Conservation (phyloP, 352 stramenopile genomes). For the Pythium phragmitis region DNA sequence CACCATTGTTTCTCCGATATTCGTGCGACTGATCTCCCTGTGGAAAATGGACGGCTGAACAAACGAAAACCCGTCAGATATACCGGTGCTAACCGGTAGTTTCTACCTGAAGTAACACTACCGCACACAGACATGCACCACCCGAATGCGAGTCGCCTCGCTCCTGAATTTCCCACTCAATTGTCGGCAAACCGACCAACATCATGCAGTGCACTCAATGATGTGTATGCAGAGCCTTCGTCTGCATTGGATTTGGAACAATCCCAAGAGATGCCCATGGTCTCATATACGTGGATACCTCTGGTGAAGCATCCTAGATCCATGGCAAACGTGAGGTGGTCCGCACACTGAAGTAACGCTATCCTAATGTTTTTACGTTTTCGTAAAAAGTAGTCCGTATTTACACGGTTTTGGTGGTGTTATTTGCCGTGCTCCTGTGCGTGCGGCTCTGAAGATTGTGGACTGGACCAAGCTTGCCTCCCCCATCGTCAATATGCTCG, state of each 20-base stretch:
- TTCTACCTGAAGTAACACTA: constrained; percentile 25
- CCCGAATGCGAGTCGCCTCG: background rate
- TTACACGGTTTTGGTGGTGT: constrained; percentile 31
- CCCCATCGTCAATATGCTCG: constrained; percentile 43
- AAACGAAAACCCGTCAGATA: constrained; percentile 29
- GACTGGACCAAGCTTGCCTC: constrained; percentile 17
- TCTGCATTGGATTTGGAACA: background rate
- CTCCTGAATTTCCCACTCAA: background rate
- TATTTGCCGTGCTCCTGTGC: constrained; percentile 18
- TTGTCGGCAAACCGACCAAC: background rate
- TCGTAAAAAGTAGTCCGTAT: constrained; percentile 19
- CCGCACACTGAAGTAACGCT: constrained; percentile 21
- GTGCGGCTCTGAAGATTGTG: constrained; percentile 25
- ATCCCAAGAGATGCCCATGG: background rate
- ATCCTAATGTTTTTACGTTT: constrained; percentile 17
- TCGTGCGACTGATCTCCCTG: constrained; percentile 29
- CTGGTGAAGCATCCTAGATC: background rate
- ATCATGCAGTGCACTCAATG: background rate
- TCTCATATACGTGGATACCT: background rate
- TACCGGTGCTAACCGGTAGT: constrained; percentile 29
- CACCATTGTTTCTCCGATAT: constrained; percentile 30
- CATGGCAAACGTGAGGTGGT: constrained; percentile 10
- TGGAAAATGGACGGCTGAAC: constrained; percentile 47
- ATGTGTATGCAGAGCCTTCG: background rate
- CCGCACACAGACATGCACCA: constrained; percentile 28